Evolutionary conservation across 352 stramenopile species (phyloP).

Genomic region (Saprolegnia parasitica): DNA sequence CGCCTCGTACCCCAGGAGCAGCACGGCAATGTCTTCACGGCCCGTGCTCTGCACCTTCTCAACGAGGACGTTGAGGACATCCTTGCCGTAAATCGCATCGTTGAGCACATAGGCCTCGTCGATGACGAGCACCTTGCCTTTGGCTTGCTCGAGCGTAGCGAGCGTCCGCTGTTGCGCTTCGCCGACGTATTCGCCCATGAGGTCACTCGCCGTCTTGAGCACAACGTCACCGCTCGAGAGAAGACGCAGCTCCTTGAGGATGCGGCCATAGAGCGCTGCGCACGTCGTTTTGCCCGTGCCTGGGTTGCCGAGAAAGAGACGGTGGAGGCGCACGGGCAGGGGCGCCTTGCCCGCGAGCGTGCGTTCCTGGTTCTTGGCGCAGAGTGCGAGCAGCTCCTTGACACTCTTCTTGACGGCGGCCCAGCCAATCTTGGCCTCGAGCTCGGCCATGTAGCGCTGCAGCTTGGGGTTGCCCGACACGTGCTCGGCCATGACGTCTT

Average conservation of each 20-base stretch:
- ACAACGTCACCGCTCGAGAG: conserved; percentile 87
- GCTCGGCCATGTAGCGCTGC: conserved; percentile 41
- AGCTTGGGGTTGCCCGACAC: conserved; percentile 75
- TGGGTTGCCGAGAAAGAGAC: conserved; percentile 87
- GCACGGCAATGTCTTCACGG: conserved; percentile 88
- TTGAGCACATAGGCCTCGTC: conserved; percentile 92
- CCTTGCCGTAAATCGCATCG: conserved; percentile 56
- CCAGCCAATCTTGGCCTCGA: conserved; percentile 78
- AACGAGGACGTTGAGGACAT: conserved; percentile 84
- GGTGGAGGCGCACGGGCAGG: conserved; percentile 72
- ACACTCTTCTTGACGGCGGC: conserved; percentile 70
- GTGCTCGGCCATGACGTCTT: conserved; percentile 75
- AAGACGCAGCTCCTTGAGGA: conserved; percentile 87
- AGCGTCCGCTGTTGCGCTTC: conserved; percentile 85
- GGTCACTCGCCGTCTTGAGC: conserved; percentile 84
- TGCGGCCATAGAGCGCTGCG: conserved; percentile 75
- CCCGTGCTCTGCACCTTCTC: conserved; percentile 88
- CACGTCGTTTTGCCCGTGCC: conserved; percentile 92
- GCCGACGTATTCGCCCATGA: conserved; percentile 73
- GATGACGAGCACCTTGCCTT: conserved; percentile 90
- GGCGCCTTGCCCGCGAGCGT: conserved; percentile 63
- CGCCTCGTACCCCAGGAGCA: conserved; percentile 86
- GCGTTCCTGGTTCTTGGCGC: conserved; percentile 76
- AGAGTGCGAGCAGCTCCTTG: conserved; percentile 64
- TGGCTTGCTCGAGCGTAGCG: conserved; percentile 69